phyloP scores from a whole-genome alignment of 2,329 filamentous ascomycete genomes.

The Colletotrichum incanum region DNA sequence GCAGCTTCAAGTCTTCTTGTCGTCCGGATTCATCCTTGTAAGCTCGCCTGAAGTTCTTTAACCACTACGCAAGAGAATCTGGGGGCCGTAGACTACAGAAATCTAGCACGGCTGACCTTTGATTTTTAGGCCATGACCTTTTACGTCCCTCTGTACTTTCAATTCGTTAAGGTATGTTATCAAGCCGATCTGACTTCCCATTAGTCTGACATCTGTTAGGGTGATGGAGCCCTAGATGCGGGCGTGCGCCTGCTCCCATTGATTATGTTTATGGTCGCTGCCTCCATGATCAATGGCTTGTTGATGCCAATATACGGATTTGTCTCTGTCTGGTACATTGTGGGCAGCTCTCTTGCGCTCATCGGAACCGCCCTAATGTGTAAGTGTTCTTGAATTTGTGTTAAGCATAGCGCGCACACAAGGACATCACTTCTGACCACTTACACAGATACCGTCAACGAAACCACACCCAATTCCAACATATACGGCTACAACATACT shows the following conservation, averaged over 20 bases:
- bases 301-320: constrained; percentile 54
- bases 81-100: too few species aligned
- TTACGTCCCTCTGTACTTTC: constrained; percentile 66
- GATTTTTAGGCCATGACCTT: constrained; percentile 49
- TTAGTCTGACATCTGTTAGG: constrained; percentile 31
- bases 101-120: too few species aligned
- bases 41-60: constrained; percentile 30
- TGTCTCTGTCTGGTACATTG: constrained; percentile 56
- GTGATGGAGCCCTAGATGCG: constrained; percentile 55
- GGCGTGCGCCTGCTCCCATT: constrained; percentile 58
- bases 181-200: too few species aligned
- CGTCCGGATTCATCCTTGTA: constrained; percentile 43
- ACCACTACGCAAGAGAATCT: too few species aligned
- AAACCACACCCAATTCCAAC: constrained; percentile 46
- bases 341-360: constrained; percentile 52
- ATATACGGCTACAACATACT: constrained; percentile 56
- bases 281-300: constrained; percentile 54
- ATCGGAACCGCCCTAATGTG: constrained; percentile 54
- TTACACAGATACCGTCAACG: constrained; percentile 47
- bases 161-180: constrained; percentile 54
- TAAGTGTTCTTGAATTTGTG: constrained; percentile 33
- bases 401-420: neutral
- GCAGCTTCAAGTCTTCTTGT: constrained; percentile 43
- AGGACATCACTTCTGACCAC: neutral
- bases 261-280: constrained; percentile 54